A percentile compares a stretch with the other conserved stretches of the same genome.
Conservation (phyloP, 2,329 filamentous ascomycete genomes). For the Westerdykella ornata region DNA sequence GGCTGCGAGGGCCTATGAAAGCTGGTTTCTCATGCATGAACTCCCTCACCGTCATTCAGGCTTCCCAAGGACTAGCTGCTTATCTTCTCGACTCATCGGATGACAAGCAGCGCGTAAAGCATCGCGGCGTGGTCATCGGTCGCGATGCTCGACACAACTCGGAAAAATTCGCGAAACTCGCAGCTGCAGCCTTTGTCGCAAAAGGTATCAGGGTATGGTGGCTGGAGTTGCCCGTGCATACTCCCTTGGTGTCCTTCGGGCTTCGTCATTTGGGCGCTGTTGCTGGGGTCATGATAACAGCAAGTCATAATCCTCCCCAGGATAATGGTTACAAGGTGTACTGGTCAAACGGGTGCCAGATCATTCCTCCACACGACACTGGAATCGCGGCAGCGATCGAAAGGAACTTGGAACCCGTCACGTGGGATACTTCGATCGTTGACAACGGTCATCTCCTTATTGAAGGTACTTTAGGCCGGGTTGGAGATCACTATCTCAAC, state of each 20-base stretch:
- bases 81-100: slow-evolving; percentile 48
- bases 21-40: slow-evolving; percentile 59
- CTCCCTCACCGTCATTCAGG: slow-evolving; percentile 54
- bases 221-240: slow-evolving; percentile 52
- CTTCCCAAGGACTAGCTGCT: slow-evolving; percentile 58
- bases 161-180: slow-evolving; percentile 53
- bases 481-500: slow-evolving; percentile 41
- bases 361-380: slow-evolving; percentile 55
- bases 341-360: slow-evolving; percentile 59
- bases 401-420: slow-evolving; percentile 48
- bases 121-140: slow-evolving; percentile 53
- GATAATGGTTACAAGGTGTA: slow-evolving; percentile 66
- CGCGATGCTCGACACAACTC: slow-evolving; percentile 59
- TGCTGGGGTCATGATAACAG: slow-evolving; percentile 60
- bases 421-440: slow-evolving; percentile 43
- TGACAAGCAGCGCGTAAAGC: slow-evolving; percentile 37
- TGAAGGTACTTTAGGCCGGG: slow-evolving; percentile 38
- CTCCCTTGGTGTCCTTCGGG: slow-evolving; percentile 57
- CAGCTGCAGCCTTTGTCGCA: slow-evolving; percentile 54
- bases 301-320: slow-evolving; percentile 57
- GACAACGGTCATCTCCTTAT: slow-evolving; percentile 37
- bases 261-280: slow-evolving; percentile 49
- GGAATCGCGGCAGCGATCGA: slow-evolving; percentile 54
- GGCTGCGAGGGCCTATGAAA: slow-evolving; percentile 58
- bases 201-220: slow-evolving; percentile 55